phyloP scores from a whole-genome alignment of 2,329 filamentous ascomycete genomes.

The Pestalotiopsis fici region DNA sequence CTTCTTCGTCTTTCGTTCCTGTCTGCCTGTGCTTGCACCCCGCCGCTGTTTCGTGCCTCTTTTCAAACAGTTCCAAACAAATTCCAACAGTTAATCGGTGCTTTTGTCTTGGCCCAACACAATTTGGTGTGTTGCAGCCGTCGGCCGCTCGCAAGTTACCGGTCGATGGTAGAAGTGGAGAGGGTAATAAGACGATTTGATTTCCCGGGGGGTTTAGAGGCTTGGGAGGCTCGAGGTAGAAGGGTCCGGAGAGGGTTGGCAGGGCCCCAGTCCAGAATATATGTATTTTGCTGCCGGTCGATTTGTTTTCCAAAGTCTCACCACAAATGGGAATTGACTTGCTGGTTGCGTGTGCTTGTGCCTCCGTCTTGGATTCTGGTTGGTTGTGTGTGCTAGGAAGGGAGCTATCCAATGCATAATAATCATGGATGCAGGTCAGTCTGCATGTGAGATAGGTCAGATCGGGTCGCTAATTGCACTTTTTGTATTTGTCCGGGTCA shows the following conservation, averaged over 20 bases:
- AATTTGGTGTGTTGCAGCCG: not conserved
- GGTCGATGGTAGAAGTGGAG: not conserved
- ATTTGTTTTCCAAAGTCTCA: not conserved
- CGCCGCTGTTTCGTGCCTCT: not conserved
- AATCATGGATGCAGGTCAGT: not conserved
- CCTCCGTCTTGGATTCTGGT: not conserved
- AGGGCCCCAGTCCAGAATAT: not conserved
- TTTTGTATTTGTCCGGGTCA: not conserved
- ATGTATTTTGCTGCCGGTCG: not conserved
- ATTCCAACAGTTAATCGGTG: not conserved
- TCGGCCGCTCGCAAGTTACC: not conserved
- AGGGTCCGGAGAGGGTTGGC: not conserved
- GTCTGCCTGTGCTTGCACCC: not conserved
- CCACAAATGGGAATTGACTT: not conserved
- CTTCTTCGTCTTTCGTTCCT: not conserved
- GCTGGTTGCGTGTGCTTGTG: not conserved
- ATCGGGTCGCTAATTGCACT: not conserved
- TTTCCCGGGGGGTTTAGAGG: not conserved
- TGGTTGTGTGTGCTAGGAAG: not conserved
- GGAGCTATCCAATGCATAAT: not conserved
- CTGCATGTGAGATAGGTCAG: not conserved
- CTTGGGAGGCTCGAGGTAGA: not conserved
- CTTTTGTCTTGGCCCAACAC: constrained; percentile 1
- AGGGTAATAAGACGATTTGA: not conserved
- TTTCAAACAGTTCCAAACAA: not conserved